Base-by-base conservation (phyloP, 2,329 filamentous ascomycete genomes). In the Stromatinia cepivora region DNA sequence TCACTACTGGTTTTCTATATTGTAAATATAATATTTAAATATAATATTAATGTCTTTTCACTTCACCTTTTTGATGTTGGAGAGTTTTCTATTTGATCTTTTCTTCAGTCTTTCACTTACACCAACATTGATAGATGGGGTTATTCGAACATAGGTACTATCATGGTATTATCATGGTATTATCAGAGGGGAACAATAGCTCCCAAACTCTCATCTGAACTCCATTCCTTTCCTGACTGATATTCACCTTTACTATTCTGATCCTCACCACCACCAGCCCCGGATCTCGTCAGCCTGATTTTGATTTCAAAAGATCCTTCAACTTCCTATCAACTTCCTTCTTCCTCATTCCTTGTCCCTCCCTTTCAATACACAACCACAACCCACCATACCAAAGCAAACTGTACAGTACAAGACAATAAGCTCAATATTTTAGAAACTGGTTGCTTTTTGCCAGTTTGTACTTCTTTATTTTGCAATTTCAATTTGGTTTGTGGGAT, bases 21-120 rank as follows among this genome's bases (percentile, higher is more conserved):
- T 52, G 34, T 52, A 52, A 13, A 63, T 64, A 28, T 52, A 28
- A 64, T 63, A 15, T 13, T 52, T 52, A 52, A 13, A 63, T 64
- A 28, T 52, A 28, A 64, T 63, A 15, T 13, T 52, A 39, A 39
- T 25, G 13, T 50, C 22, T 11, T 63, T 39, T 20, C 10, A 6
- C 2, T 20, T 20, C 3, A 8, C 7, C 13, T 0, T 22, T 36
- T 48, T 50, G 45, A 8, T 36, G 15, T 39, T 3, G 13, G 22
- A 3, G 31, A 50, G 7, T 63, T 36, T 3, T 63, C 45, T 39
- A 28, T 52, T 20, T 15, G 11, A 31, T 2, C 2, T 17, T 20
- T 36, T 2, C 20, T 36, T 36, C 3, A 1, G 20, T n/a, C 9
- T 13, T 31, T 56, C 5, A 34, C 4, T 56, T 34, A 22, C 13